Evolutionary conservation across 441 rosid species (phyloP).

Genomic region (Adansonia gregorii): DNA sequence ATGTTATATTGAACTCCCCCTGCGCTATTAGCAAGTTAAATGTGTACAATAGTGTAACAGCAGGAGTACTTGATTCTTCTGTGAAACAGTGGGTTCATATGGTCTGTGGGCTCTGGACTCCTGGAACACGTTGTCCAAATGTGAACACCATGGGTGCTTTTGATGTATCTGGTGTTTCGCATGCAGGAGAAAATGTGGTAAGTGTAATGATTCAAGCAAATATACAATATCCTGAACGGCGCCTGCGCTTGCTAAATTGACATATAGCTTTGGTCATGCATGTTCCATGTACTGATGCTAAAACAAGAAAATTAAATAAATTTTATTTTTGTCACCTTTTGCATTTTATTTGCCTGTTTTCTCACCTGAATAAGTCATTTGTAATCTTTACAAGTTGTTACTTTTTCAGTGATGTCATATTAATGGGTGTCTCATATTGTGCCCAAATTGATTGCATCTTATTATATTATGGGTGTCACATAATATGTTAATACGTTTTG

Average conservation of each 20-base stretch:
- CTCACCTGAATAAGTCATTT: neutral
- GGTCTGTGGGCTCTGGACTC: conserved; percentile 71
- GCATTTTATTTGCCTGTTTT: neutral
- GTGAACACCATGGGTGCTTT: conserved; percentile 63
- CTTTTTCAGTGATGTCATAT: neutral
- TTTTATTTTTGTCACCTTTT: neutral
- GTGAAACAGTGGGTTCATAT: conserved; percentile 63
- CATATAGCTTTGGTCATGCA: neutral
- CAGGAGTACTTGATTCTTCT: conserved; percentile 45
- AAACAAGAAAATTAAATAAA: neutral
- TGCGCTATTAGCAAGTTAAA: conserved; percentile 28
- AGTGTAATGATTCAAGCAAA: conserved; percentile 20
- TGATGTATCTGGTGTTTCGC: conserved; percentile 52
- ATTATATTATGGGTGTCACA: too few relatives aligned
- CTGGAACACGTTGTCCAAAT: conserved; percentile 59
- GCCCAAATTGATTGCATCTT: neutral
- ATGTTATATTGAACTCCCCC: conserved; percentile 22
- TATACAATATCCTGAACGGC: neutral
- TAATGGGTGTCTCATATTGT: neutral
- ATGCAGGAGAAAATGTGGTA: conserved; percentile 43
- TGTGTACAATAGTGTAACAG: conserved; percentile 48
- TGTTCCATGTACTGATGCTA: conserved; percentile 10
- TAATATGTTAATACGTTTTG: neutral
- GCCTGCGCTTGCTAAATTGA: conserved; percentile 4
- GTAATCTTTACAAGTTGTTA: neutral